Evolutionary conservation across 164 flowering plant genomes (phyloP), one percentile per base, ranked within the genome.

Genomic region (Vitis amurensis): DNA sequence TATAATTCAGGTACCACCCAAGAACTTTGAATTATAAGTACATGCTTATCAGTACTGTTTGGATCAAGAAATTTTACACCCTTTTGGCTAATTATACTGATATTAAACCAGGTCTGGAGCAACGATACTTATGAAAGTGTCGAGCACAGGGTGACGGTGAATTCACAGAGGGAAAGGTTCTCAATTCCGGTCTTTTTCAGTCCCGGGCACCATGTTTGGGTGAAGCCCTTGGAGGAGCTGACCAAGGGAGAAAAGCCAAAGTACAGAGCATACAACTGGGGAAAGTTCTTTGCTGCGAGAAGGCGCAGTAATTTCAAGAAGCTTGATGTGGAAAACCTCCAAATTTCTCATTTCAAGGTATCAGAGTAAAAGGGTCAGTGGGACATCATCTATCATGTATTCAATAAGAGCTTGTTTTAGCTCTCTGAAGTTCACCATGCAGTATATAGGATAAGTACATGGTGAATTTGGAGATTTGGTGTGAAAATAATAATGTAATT

Each of bases 1-100:
- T 47, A 67, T 73, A 10, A 66, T 79, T 37, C 87, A 84, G 87
- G 87, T 83, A 69, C 23, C 64, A 16, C 61, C n/a, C 10, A 58
- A 19, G 23, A 58, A 15, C 10, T 58, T n/a, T 58, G 61, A 9
- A 58, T 15, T 3, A 15, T 3, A 16, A 58, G 2, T 15, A 8
- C 8, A 13, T 57, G 7, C 19, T 31, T 31, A 31, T 31, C 44
- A 0, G 7, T 31, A 31, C 44, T 31, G 44, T 31, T 31, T 4
- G 44, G 44, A 2, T 31, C 44, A 31, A 31, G 44, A 6, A 4
- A 31, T 31, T 31, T 31, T 31, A 4, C 44, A 31, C 44, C 44
- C 8, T 4, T 31, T 31, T 31, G 44, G 44, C 7, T 31, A 31
- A 31, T 31, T 31, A 31, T 31, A 31, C 44, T 31, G 44, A 6